Base-by-base conservation (phyloP, 2,329 filamentous ascomycete species). In the Hypocrella siamensis region DNA sequence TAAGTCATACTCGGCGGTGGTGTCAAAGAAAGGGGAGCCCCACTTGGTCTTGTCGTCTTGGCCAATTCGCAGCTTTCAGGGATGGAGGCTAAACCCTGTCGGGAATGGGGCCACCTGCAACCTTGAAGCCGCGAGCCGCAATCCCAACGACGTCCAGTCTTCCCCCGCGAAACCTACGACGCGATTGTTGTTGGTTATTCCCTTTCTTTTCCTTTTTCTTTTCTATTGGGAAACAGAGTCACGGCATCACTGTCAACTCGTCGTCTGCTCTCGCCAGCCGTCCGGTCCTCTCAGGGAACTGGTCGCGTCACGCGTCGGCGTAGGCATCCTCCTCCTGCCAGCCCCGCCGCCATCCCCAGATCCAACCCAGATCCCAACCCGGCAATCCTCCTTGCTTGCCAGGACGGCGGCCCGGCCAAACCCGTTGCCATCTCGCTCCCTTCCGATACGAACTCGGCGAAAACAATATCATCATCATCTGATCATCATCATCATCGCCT, bases 41-140 rank as follows among this genome's bases (percentile, higher is more conserved):
- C n/a, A n/a, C n/a, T n/a, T n/a, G n/a, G n/a, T n/a, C n/a, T n/a
- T n/a, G n/a, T n/a, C n/a, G n/a, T n/a, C n/a, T n/a, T n/a, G n/a
- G n/a, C n/a, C n/a, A n/a, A n/a, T n/a, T n/a, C n/a, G n/a, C n/a
- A n/a, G n/a, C n/a, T n/a, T n/a, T n/a, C n/a, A n/a, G n/a, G n/a
- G n/a, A n/a, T n/a, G n/a, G n/a, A n/a, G n/a, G 31, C 34, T 40
- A 40, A 36, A 31, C 36, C 36, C 26, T 35, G 31, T 32, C 19
- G 34, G 38, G 28, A 32, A 26, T 11, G 26, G 31, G 31, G 22
- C 24, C 32, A 31, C 30, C 26, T 32, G 21, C 16, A 32, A 24
- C 27, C 28, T 22, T n/a, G 26, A 24, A 34, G 12, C 26, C 24
- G 28, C 31, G 14, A 32, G 28, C 26, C 31, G 29, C 34, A 25